Percentiles rank a stretch among this genome's conserved stretches.
These are phyloP conservation scores for Fusarium paranaense DNA, from an alignment of 2,329 filamentous ascomycete species.

Conservation along the genomic window DNA sequence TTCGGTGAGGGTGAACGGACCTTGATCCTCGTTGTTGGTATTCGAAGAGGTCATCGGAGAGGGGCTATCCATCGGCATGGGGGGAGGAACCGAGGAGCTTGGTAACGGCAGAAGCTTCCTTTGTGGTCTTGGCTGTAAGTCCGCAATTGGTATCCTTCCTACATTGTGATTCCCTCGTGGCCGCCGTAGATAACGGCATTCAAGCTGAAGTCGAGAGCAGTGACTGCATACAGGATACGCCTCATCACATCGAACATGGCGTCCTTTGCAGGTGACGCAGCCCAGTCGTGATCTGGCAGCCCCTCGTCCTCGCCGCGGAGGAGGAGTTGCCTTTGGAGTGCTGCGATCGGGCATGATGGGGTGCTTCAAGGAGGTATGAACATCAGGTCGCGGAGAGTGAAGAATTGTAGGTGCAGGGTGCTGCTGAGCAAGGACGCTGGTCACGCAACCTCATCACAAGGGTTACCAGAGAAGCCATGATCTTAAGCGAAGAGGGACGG, in stretches of 20 bases:
- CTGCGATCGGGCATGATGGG: background rate
- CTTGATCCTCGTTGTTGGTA: background rate
- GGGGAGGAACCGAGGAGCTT: background rate
- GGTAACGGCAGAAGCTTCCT: background rate
- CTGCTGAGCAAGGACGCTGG: background rate
- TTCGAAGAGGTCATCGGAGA: background rate
- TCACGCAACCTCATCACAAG: background rate
- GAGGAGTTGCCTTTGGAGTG: background rate
- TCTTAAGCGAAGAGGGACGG: background rate
- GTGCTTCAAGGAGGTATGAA: background rate
- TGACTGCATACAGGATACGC: constrained; percentile 7
- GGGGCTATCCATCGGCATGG: background rate
- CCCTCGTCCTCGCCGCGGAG: background rate
- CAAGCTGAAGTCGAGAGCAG: constrained; percentile 9
- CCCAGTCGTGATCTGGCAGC: constrained; percentile 10
- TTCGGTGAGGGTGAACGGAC: constrained; percentile 1
- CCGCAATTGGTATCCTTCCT: background rate
- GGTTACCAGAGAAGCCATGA: background rate
- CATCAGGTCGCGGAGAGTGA: background rate
- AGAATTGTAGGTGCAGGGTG: background rate
- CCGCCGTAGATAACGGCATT: constrained; percentile 6
- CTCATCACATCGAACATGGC: constrained; percentile 22
- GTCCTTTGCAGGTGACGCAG: constrained; percentile 12
- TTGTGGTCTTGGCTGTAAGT: background rate
- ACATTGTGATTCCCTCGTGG: background rate